Conservation (phyloP, 768 basidiomycete genomes). For the Chlorophyllum brunneum region DNA sequence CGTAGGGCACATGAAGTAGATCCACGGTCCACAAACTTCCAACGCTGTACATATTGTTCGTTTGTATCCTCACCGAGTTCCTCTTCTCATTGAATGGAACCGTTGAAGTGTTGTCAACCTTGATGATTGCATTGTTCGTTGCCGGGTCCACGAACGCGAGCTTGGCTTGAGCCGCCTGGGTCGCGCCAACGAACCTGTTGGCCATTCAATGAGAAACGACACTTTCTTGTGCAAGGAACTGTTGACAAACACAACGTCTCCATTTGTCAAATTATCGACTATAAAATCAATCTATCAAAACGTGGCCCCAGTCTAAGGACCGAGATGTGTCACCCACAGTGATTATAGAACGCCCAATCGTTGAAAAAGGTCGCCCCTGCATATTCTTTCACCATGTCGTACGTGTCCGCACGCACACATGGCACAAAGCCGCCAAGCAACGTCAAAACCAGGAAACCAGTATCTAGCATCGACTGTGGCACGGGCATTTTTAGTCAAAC, state of each 20-base stretch:
- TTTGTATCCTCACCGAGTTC: constrained; percentile 63
- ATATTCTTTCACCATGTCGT: constrained; percentile 54
- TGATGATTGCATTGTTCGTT: constrained; percentile 72
- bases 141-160: constrained; percentile 59
- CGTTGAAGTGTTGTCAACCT: constrained; percentile 65
- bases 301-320: background rate
- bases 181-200: constrained; percentile 50
- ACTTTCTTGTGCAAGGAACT: background rate
- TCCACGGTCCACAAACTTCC: constrained; percentile 67
- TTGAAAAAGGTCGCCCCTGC: constrained; percentile 62
- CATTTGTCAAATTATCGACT: constrained; percentile 72
- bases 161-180: constrained; percentile 38
- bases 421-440: background rate
- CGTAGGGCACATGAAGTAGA: constrained; percentile 61
- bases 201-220: constrained; percentile 35
- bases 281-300: background rate
- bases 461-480: background rate
- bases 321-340: constrained; percentile 36
- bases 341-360: constrained; percentile 60
- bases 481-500: background rate
- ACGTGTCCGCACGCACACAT: constrained; percentile 22
- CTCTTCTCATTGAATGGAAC: constrained; percentile 54
- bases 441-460: background rate
- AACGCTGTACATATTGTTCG: constrained; percentile 49
- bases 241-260: constrained; percentile 40